phyloP scores from a whole-genome alignment of 495 filamentous ascomycete genomes.

The Trichoderma asperelloides region DNA sequence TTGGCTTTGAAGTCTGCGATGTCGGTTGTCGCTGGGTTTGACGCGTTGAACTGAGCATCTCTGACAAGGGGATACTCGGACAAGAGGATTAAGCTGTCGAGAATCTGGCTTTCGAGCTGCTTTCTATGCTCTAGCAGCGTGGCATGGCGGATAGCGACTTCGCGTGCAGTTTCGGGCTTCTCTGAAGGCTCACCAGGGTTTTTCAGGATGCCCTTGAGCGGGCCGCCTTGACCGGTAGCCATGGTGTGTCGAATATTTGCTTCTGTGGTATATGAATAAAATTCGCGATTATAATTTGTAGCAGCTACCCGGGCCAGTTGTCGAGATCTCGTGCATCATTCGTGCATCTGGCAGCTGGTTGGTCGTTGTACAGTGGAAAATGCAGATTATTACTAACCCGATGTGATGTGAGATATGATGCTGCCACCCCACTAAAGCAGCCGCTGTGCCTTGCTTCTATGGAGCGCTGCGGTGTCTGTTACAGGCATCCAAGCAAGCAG shows the following conservation, averaged over 20 bases:
- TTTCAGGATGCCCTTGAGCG: constrained; percentile 49
- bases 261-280: neutral
- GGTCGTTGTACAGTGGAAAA: neutral
- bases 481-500: neutral
- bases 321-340: neutral
- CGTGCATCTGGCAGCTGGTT: neutral
- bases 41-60: constrained; percentile 41
- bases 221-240: neutral
- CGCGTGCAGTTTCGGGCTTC: constrained; percentile 31
- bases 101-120: constrained; percentile 49
- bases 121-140: constrained; percentile 68
- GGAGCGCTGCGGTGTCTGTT: neutral
- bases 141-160: constrained; percentile 71
- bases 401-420: neutral
- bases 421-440: neutral
- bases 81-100: constrained; percentile 54
- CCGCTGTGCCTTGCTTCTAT: constrained; percentile 4
- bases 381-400: neutral
- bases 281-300: neutral
- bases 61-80: constrained; percentile 58
- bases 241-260: neutral
- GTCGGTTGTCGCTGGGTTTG: constrained; percentile 43
- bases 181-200: constrained; percentile 21
- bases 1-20: constrained; percentile 45
- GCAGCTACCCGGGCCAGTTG: neutral